phyloP scores from a whole-genome alignment of 2,329 filamentous ascomycete genomes.

The Botrytis elliptica region DNA sequence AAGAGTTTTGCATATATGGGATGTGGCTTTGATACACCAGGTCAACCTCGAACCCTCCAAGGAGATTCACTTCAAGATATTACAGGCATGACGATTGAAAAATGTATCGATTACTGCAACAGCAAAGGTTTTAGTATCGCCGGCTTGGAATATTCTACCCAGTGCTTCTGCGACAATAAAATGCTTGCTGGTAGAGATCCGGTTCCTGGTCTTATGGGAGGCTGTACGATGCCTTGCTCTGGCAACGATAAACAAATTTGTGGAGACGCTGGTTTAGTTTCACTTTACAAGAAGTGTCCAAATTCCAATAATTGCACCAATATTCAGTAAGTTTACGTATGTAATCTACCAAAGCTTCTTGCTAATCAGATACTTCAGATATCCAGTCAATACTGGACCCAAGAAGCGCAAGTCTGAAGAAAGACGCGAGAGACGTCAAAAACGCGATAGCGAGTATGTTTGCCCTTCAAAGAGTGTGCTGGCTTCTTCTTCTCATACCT shows the following conservation, averaged over 20 bases:
- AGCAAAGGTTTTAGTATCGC: slow-evolving; percentile 31
- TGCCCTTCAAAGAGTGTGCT: background rate
- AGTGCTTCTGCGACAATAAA: slow-evolving; percentile 35
- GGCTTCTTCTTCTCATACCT: background rate
- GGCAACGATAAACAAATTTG: slow-evolving; percentile 29
- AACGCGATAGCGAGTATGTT: background rate
- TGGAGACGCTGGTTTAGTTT: slow-evolving; percentile 29
- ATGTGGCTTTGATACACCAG: slow-evolving; percentile 54
- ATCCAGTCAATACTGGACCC: slow-evolving; percentile 10
- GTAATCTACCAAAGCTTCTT: background rate
- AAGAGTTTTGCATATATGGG: slow-evolving; percentile 59
- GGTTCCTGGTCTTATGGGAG: slow-evolving; percentile 9
- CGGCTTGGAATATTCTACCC: slow-evolving; percentile 39
- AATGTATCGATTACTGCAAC: slow-evolving; percentile 38
- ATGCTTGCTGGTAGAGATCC: slow-evolving; percentile 23
- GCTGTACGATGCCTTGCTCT: slow-evolving; percentile 24
- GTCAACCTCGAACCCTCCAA: slow-evolving; percentile 39
- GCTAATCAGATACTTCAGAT: slow-evolving; percentile 4
- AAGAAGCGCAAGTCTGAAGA: slow-evolving; percentile 5
- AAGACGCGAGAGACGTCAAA: slow-evolving; percentile 16
- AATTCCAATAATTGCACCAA: background rate
- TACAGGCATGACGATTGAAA: slow-evolving; percentile 30
- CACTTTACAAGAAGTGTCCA: slow-evolving; percentile 23
- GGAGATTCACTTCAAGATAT: slow-evolving; percentile 16
- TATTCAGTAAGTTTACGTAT: background rate